Percentiles rank a stretch among this genome's conserved stretches.
phyloP scores from a whole-genome alignment of 495 filamentous ascomycete species.

The Aspergillus sclerotioniger region DNA sequence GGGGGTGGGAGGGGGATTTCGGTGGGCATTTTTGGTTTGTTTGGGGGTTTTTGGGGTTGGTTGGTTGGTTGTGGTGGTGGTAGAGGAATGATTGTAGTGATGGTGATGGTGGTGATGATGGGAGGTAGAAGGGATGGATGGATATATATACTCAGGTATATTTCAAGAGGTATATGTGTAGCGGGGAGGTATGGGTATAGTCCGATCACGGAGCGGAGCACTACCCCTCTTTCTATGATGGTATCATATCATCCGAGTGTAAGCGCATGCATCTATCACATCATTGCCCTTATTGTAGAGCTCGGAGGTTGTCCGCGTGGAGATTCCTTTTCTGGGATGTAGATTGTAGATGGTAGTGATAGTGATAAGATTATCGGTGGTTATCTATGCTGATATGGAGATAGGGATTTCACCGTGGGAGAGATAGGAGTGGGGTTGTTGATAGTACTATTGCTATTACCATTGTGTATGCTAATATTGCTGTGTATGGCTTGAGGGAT shows the following conservation, averaged over 20 bases:
- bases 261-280: too few species aligned
- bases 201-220: too few species aligned
- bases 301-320: background rate
- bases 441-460: background rate
- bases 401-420: background rate
- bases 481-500: too few species aligned
- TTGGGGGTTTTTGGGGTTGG: background rate
- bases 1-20: constrained; percentile 48
- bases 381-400: background rate
- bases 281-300: too few species aligned
- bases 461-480: too few species aligned
- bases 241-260: too few species aligned
- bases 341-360: too few species aligned
- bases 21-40: background rate
- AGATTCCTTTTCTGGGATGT: background rate
- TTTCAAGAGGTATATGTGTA: background rate
- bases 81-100: background rate
- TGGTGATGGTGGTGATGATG: background rate
- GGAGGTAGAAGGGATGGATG: background rate
- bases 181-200: background rate
- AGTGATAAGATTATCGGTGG: background rate
- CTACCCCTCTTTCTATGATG: too few species aligned
- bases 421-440: background rate
- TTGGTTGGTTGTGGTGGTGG: background rate
- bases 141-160: too few species aligned